Conservation (phyloP, 768 basidiomycete genomes). For the Naganishia vishniacii region DNA sequence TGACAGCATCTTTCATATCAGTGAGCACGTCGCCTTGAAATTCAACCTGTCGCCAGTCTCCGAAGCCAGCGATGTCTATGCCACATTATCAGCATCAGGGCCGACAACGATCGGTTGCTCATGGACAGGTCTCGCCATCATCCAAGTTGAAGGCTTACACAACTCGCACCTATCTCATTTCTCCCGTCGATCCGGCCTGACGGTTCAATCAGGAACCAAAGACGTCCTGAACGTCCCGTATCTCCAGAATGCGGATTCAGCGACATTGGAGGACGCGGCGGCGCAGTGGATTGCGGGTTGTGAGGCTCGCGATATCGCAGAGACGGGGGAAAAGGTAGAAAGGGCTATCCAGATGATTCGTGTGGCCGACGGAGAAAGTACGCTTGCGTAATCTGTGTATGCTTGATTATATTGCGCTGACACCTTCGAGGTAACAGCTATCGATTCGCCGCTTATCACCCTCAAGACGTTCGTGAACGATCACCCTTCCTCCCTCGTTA, state of each 20-base stretch:
- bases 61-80: background rate
- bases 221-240: conserved; percentile 4
- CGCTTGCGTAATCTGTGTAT: background rate
- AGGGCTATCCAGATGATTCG: background rate
- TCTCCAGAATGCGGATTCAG: background rate
- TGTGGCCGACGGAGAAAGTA: conserved; percentile 8
- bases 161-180: background rate
- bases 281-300: background rate
- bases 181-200: conserved; percentile 4
- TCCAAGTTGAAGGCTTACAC: conserved; percentile 2
- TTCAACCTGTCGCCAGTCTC: background rate
- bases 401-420: background rate
- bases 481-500: conserved; percentile 7
- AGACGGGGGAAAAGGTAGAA: conserved; percentile 5
- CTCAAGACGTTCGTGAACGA: background rate
- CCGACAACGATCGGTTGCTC: conserved; percentile 4
- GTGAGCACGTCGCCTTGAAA: background rate
- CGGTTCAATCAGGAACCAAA: background rate
- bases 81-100: background rate
- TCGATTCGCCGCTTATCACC: background rate
- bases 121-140: conserved; percentile 5
- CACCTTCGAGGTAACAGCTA: background rate
- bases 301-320: conserved; percentile 5
- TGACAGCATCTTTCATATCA: background rate
- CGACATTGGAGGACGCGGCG: background rate